Evolutionary conservation across 1,284 basidiomycete species (phyloP), one percentile per base, ranked within the genome.

Genomic region (Kalmanozyma brasiliensis): DNA sequence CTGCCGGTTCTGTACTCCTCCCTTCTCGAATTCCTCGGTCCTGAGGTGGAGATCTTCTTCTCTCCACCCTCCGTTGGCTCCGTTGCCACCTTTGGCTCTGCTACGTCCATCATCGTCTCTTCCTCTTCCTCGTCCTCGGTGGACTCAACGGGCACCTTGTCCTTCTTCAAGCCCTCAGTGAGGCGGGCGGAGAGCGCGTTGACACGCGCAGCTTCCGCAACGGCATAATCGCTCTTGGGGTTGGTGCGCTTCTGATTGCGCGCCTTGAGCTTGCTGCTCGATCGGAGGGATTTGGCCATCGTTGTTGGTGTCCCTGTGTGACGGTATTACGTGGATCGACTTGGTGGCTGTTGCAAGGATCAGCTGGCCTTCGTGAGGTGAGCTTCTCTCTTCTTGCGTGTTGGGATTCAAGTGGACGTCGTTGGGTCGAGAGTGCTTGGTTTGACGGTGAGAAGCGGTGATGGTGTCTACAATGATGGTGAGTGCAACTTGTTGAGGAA

Each of bases 221-320:
- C 91, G 51, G 92, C 91, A 82, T 93, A 97, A 69, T 91, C 88
- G 45, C 90, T 76, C 49, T 77, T 77, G 26, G 73, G 89, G 51
- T 88, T 86, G 79, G 89, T 86, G 62, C 95, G 89, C 84, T 96
- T 97, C 79, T 91, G 90, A 14, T 89, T 86, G 66, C 94, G 88
- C 80, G 89, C 91, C 30, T 88, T 85, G 49, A 93, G 89, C 84
- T 96, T 96, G 65, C 88, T 86, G 85, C 94, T 95, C 17, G 92
- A 92, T 79, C 94, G 88, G 48, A 90, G 87, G 37, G 92, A 94
- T 86, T 97, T 98, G 57, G 92, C 94, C 94, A 97, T 95, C 37
- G 73, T 80, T 38, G 9, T 6, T 14, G 30, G 16, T 24, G 19
- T n/a, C n/a, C n/a, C n/a, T n/a, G n/a, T n/a, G n/a, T n/a, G n/a